Conservation (phyloP, 2,329 filamentous ascomycete species). For the Hypomyces rosellus region DNA sequence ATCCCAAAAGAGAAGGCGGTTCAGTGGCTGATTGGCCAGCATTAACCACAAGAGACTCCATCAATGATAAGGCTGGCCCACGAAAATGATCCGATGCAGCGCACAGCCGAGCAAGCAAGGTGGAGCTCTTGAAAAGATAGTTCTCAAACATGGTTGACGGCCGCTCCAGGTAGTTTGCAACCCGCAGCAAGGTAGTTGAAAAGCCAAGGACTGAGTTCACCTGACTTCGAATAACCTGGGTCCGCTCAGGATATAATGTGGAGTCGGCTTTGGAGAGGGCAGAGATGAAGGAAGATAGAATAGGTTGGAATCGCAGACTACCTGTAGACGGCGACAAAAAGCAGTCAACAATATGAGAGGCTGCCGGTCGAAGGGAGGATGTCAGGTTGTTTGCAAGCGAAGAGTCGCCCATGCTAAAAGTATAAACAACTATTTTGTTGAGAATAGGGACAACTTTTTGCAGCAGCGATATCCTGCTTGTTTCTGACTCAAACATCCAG, state of each 20-base stretch:
- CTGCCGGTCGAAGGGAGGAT: conserved; percentile 62
- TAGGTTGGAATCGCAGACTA: conserved; percentile 68
- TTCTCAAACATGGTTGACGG: conserved; percentile 63
- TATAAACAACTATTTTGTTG: conserved; percentile 62
- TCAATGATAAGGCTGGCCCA: conserved; percentile 57
- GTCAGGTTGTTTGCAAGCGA: conserved; percentile 42
- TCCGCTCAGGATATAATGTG: conserved; percentile 54
- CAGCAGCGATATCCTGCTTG: conserved; percentile 64
- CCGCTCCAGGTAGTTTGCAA: conserved; percentile 57
- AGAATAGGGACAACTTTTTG: conserved; percentile 63
- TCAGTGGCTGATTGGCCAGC: conserved; percentile 63
- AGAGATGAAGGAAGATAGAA: conserved; percentile 61
- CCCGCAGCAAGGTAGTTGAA: conserved; percentile 62
- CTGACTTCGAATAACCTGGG: conserved; percentile 53
- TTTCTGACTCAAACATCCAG: conserved; percentile 71
- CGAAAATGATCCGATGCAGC: conserved; percentile 62
- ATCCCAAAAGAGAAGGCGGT: conserved; percentile 87
- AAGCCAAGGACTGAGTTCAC: conserved; percentile 60
- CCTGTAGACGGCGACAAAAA: conserved; percentile 67
- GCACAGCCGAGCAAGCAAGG: conserved; percentile 70
- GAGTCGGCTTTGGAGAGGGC: conserved; percentile 44
- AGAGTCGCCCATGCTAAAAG: conserved; percentile 67
- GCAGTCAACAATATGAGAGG: conserved; percentile 67
- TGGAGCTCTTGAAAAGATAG: conserved; percentile 74
- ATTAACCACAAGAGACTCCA: conserved; percentile 67